These are phyloP conservation scores for Eucalyptus decipiens DNA, from an alignment of 345 rosid species.

Conservation along the genomic window DNA sequence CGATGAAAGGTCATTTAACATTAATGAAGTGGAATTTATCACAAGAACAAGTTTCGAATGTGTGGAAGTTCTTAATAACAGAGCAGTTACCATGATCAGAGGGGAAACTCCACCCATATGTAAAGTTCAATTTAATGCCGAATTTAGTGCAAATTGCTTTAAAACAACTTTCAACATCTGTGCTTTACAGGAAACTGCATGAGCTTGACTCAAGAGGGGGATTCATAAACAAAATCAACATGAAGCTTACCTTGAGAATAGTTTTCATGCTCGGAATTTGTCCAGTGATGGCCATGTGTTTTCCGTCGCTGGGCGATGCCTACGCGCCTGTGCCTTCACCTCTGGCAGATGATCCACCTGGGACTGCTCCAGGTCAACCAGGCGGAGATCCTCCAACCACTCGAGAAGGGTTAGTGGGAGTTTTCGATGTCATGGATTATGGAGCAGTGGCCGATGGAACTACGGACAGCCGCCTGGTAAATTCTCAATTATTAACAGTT, in stretches of 20 bases:
- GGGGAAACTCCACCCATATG: not conserved
- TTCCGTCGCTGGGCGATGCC: not conserved
- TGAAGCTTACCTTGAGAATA: not conserved
- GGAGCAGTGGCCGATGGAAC: conserved; percentile 26
- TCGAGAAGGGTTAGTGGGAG: not conserved
- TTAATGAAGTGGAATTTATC: not conserved
- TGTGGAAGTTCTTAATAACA: not conserved
- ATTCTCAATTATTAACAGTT: not conserved
- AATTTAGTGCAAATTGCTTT: not conserved
- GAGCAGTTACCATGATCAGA: not conserved
- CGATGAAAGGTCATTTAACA: not conserved
- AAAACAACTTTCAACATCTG: not conserved
- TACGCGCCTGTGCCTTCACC: not conserved
- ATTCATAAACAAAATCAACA: not conserved
- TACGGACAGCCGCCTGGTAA: conserved; percentile 17
- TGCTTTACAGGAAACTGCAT: not conserved
- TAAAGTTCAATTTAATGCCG: not conserved
- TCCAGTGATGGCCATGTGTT: not conserved
- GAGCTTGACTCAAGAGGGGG: not conserved
- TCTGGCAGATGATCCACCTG: not conserved
- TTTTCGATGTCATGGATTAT: conserved; percentile 19
- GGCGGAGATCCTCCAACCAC: not conserved
- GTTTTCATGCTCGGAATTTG: not conserved
- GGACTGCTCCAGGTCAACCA: not conserved
- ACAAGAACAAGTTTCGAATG: not conserved